Percentiles rank a stretch among this genome's conserved stretches.
Evolutionary conservation across 345 rosid species (phyloP).

Genomic region (Arabidopsis suecica): DNA sequence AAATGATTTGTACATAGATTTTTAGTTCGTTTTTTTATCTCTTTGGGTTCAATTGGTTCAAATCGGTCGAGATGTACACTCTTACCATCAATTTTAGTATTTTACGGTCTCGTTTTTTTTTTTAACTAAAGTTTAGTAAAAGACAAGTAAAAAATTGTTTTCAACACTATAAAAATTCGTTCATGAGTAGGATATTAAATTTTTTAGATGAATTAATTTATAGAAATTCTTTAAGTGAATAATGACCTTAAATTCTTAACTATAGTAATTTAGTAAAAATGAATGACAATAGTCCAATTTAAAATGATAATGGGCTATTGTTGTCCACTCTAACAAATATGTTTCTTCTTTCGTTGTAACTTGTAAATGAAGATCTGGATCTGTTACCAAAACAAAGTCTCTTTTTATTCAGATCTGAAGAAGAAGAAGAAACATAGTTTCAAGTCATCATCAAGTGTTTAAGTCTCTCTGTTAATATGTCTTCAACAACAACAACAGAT

Average conservation of each 20-base stretch:
- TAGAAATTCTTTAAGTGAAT: too few relatives aligned
- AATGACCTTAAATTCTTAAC: too few relatives aligned
- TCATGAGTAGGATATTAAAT: too few relatives aligned
- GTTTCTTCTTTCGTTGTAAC: neutral
- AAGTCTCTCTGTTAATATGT: constrained; percentile 25
- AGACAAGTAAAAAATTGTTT: too few relatives aligned
- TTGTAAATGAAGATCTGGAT: neutral
- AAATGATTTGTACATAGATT: neutral
- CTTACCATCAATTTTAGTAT: neutral
- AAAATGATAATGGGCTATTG: too few relatives aligned
- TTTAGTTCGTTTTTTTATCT: neutral
- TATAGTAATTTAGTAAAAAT: too few relatives aligned
- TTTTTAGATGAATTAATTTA: too few relatives aligned
- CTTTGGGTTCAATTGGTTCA: neutral
- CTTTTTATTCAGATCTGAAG: constrained; percentile 35
- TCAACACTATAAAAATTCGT: too few relatives aligned
- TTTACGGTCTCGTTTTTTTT: neutral
- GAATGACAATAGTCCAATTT: too few relatives aligned
- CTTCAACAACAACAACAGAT: constrained; percentile 24
- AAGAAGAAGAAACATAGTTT: constrained; percentile 14
- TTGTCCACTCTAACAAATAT: neutral
- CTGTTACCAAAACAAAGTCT: neutral
- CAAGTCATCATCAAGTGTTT: neutral
- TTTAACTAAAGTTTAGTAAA: neutral
- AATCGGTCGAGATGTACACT: neutral